A percentile compares a stretch with the other conserved stretches of the same genome.
Evolutionary conservation across 106 monocot genomes (phyloP).

Genomic region (Triglochin maritima): DNA sequence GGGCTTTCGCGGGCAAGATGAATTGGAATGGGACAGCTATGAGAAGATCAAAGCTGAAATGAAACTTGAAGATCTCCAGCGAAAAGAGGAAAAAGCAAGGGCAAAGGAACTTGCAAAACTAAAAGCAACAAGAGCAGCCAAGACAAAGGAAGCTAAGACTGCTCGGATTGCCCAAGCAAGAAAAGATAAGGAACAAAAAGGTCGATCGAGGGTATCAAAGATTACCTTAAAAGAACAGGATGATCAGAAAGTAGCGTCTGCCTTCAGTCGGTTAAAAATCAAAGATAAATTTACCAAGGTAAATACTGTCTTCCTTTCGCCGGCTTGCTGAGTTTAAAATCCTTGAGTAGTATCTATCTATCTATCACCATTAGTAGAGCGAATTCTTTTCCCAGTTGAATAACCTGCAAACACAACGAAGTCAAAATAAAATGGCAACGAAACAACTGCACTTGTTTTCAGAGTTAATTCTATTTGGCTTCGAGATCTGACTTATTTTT

Average conservation of each 20-base stretch:
- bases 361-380: not conserved
- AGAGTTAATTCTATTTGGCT: not conserved
- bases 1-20: constrained; percentile 34
- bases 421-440: not conserved
- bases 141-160: constrained; percentile 30
- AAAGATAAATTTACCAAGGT: constrained; percentile 48
- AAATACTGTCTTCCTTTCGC: not conserved
- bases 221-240: constrained; percentile 17
- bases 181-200: constrained; percentile 19
- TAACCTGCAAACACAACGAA: not conserved
- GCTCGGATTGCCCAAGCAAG: constrained; percentile 20
- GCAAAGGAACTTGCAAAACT: constrained; percentile 32
- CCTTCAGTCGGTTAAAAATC: constrained; percentile 33
- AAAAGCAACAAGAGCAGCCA: constrained; percentile 37
- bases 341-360: not conserved
- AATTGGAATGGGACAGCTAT: constrained; percentile 74
- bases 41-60: constrained; percentile 48
- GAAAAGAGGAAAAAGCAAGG: constrained; percentile 32
- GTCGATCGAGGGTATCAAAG: constrained; percentile 18
- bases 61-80: constrained; percentile 15
- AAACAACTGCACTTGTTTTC: not conserved
- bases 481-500: not conserved
- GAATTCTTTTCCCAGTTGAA: not conserved
- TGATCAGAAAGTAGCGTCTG: constrained; percentile 10
- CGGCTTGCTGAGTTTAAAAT: not conserved